Conservation (phyloP, 2,329 filamentous ascomycete genomes). For the Diplocarpon rosae region DNA sequence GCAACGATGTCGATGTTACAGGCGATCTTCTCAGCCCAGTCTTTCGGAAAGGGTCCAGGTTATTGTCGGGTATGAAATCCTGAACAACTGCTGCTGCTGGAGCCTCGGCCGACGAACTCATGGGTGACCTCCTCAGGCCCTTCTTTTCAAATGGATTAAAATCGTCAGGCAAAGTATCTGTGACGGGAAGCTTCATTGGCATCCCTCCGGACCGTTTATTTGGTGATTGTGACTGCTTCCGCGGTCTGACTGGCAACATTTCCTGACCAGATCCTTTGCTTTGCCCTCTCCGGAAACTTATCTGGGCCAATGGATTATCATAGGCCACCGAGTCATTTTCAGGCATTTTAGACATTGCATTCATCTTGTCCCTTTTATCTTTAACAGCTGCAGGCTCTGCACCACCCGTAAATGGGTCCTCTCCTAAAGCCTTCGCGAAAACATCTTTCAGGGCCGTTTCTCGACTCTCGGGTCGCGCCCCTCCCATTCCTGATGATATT, state of each 20-base stretch:
- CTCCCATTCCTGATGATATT: conserved; percentile 24
- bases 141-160: conserved; percentile 24
- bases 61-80: not conserved
- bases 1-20: conserved; percentile 1
- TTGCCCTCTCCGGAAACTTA: conserved; percentile 8
- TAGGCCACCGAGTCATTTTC: conserved; percentile 9
- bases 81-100: not conserved
- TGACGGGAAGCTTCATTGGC: conserved; percentile 2
- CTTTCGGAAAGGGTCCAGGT: conserved; percentile 14
- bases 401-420: conserved; percentile 4
- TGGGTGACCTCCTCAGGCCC: conserved; percentile 21
- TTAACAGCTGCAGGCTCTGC: not conserved
- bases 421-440: conserved; percentile 19
- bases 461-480: conserved; percentile 24
- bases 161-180: conserved; percentile 8
- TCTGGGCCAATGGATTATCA: not conserved
- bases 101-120: conserved; percentile 3
- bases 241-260: conserved; percentile 20
- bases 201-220: conserved; percentile 11
- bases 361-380: conserved; percentile 8
- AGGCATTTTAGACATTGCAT: conserved; percentile 9
- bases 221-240: conserved; percentile 22
- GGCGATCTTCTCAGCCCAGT: conserved; percentile 14
- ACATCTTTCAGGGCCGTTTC: conserved; percentile 26
- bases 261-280: conserved; percentile 14